A percentile compares a stretch with the other conserved stretches of the same genome.
phyloP scores from a whole-genome alignment of 306 rosid species.

The Sicyos edulis region DNA sequence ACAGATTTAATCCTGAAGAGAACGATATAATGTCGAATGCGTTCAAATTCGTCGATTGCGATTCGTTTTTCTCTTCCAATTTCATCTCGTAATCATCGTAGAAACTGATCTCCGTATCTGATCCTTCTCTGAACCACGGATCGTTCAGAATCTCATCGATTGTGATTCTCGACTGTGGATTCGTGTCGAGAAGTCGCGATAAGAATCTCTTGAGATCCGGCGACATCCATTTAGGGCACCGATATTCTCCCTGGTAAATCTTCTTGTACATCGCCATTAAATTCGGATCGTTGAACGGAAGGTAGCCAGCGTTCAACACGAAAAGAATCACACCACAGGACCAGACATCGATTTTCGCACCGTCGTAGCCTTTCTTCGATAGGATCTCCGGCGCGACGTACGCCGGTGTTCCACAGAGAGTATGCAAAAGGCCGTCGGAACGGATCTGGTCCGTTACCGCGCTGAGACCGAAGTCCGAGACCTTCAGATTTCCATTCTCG shows the following conservation, averaged over 20 bases:
- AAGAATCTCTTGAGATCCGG: conserved; percentile 43
- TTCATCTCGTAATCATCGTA: conserved; percentile 28
- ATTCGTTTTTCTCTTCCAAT: conserved; percentile 24
- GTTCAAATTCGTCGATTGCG: conserved; percentile 34
- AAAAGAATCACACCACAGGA: conserved; percentile 57
- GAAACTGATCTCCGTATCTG: conserved; percentile 24
- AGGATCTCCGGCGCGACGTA: conserved; percentile 83
- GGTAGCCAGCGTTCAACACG: conserved; percentile 56
- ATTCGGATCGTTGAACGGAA: conserved; percentile 70
- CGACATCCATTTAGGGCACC: conserved; percentile 66
- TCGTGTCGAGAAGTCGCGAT: conserved; percentile 47
- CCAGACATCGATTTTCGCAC: conserved; percentile 71
- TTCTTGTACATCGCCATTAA: conserved; percentile 64
- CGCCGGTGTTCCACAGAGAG: conserved; percentile 78
- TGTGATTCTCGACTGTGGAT: conserved; percentile 53
- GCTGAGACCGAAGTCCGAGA: conserved; percentile 67
- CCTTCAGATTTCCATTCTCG: conserved; percentile 44
- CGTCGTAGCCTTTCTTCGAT: conserved; percentile 63
- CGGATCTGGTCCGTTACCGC: conserved; percentile 49
- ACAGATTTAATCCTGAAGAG: conserved; percentile 53
- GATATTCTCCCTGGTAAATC: conserved; percentile 59
- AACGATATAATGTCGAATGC: conserved; percentile 63
- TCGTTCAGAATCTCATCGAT: conserved; percentile 45
- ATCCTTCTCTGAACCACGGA: conserved; percentile 52
- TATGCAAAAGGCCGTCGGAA: conserved; percentile 57